Base-by-base conservation (phyloP, 345 rosid genomes). In the Citrus reticulata region DNA sequence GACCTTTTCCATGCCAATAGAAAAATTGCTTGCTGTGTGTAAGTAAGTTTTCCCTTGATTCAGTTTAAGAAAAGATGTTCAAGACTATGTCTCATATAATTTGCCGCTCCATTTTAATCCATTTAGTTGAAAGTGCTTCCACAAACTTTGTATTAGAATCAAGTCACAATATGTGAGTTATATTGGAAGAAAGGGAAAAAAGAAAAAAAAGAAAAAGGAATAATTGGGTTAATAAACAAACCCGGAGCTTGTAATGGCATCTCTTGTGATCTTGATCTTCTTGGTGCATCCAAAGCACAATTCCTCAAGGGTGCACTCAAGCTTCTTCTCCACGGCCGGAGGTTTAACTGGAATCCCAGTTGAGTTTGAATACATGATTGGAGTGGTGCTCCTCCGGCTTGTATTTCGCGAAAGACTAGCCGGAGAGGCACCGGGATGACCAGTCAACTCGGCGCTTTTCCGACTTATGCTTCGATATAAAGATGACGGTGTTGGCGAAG, bases 271-370 rank as follows among this genome's bases (percentile, higher is more conserved):
- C 84, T 89, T 91, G 76, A 95, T 87, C 87, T 86, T 92, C 89
- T 91, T 93, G 39, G 68, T 86, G 85, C 95, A 88, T 35, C 98
- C 98, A 59, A 81, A 88, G 79, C 92, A 92, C 82, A 95, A 75
- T 73, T 93, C 98, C 81, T 95, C 98, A 1, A 95, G 92, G n/a
- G 95, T 88, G 88, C 98, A 95, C 16, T 86, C 84, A 1, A 95
- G 92, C 54, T 78, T 68, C 87, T 84, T 83, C 85, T 89, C 88
- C 0, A 95, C 80, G 5, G 95, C 75, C 1, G 88, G 89, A 54
- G 94, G 94, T 69, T 90, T 95, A 68, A 92, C 73, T 70, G 58
- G 20, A 16, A 78, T 83, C 63, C 90, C 94, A 0, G 70, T 86
- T 0, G 98, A 95, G 79, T 88, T 90, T 8, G 98, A 93, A 81